Evolutionary conservation across 805 yeast species (phyloP).

Genomic region (Cyberlindnera meyerae): DNA sequence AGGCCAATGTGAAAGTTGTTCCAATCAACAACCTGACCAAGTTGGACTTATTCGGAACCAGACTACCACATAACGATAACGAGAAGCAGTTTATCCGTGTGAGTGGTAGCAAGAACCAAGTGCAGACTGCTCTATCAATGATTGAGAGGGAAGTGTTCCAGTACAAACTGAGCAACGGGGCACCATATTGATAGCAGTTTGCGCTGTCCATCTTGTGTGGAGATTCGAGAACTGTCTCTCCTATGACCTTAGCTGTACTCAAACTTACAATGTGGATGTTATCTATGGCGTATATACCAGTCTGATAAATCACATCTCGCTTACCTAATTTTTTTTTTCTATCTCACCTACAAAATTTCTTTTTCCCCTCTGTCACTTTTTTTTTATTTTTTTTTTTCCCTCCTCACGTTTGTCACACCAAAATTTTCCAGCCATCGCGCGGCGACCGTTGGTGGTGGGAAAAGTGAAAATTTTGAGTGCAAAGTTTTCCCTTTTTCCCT

Average conservation of each 20-base stretch:
- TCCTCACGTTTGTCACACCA: constrained; percentile 1
- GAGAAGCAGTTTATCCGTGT: constrained; percentile 28
- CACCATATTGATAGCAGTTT: constrained; percentile 10
- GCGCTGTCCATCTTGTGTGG: too few species aligned
- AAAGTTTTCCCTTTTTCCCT: constrained; percentile 14
- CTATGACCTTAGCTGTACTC: too few species aligned
- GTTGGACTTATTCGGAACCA: background rate
- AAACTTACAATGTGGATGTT: too few species aligned
- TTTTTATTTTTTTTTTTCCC: constrained; percentile 2
- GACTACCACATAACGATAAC: constrained; percentile 1
- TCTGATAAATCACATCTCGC: too few species aligned
- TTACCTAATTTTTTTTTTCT: too few species aligned
- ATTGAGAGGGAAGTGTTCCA: constrained; percentile 25
- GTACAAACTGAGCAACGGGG: constrained; percentile 13
- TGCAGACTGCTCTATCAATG: constrained; percentile 24
- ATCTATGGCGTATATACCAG: too few species aligned
- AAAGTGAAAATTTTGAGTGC: constrained; percentile 20
- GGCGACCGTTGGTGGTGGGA: background rate
- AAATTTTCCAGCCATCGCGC: constrained; percentile 18
- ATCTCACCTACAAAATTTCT: too few species aligned
- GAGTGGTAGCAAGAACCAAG: constrained; percentile 26
- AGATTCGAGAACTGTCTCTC: too few species aligned
- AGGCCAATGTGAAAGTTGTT: constrained; percentile 36
- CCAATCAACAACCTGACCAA: constrained; percentile 24
- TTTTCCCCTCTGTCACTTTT: constrained; percentile 1